Conservation (phyloP, 2,329 filamentous ascomycete genomes). For the Gliomastix tumulicola region DNA sequence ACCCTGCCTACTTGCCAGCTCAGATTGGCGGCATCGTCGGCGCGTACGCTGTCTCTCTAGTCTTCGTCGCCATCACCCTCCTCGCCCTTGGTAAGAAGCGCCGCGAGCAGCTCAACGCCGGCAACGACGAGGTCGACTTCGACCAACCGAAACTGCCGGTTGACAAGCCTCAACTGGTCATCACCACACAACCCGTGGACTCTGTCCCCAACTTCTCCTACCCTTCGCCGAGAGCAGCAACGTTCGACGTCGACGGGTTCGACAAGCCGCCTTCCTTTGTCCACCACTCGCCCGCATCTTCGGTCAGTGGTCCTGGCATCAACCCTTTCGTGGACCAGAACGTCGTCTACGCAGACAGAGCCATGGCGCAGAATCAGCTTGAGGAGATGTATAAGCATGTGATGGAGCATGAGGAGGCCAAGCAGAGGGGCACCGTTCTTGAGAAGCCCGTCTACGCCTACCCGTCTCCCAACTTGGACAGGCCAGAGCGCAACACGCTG, state of each 20-base stretch:
- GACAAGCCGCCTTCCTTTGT: no score
- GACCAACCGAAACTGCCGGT: slow-evolving; percentile 1
- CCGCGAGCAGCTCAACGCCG: slow-evolving; percentile 43
- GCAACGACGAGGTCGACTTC: slow-evolving; percentile 43
- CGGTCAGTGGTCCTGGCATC: slow-evolving; percentile 44
- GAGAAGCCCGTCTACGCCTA: slow-evolving; percentile 28
- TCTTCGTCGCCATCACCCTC: slow-evolving; percentile 63
- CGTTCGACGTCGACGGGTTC: slow-evolving; percentile 16
- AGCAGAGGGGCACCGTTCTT: slow-evolving; percentile 46
- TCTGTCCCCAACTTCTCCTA: slow-evolving; percentile 42
- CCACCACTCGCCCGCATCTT: slow-evolving; percentile 32
- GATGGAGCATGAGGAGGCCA: slow-evolving; percentile 77
- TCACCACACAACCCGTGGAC: no score
- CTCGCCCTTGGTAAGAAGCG: slow-evolving; percentile 52
- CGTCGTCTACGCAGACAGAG: slow-evolving; percentile 67
- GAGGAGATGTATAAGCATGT: slow-evolving; percentile 89
- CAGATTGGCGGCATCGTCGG: slow-evolving; percentile 81
- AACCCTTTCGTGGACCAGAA: slow-evolving; percentile 69
- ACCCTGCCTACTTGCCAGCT: slow-evolving; percentile 63
- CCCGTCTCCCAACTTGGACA: slow-evolving; percentile 15
- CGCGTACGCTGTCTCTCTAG: slow-evolving; percentile 71
- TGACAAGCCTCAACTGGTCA: no score
- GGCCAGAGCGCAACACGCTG: slow-evolving; percentile 20
- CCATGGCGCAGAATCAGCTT: slow-evolving; percentile 73
- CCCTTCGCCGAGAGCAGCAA: slow-evolving; percentile 32